Percentiles rank a stretch among this genome's conserved stretches.
phyloP scores from a whole-genome alignment of 2,329 filamentous ascomycete species.

The Fusarium robinianum region DNA sequence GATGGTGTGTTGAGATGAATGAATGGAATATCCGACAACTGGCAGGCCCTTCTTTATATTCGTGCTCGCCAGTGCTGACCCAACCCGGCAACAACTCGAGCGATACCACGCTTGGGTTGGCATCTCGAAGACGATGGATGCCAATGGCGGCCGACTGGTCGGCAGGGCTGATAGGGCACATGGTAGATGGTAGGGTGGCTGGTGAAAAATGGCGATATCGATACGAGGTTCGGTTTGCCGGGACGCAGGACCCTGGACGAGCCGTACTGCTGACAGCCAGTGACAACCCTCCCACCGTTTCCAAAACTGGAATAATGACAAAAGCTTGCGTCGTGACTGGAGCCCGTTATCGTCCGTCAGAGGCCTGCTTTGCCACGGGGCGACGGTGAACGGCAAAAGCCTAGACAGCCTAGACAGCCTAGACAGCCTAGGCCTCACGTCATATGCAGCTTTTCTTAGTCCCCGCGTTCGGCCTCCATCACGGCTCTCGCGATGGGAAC shows the following conservation, averaged over 20 bases:
- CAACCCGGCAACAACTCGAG: constrained; percentile 22
- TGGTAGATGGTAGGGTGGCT: constrained; percentile 28
- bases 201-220: constrained; percentile 34
- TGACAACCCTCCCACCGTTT: constrained; percentile 25
- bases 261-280: constrained; percentile 35
- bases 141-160: constrained; percentile 30
- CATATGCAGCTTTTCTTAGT: constrained; percentile 20
- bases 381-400: constrained; percentile 15
- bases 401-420: no score
- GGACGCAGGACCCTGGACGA: constrained; percentile 27
- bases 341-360: constrained; percentile 23
- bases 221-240: constrained; percentile 35
- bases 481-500: background rate
- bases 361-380: constrained; percentile 16
- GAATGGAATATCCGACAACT: constrained; percentile 16
- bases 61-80: constrained; percentile 20
- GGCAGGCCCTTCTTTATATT: constrained; percentile 34
- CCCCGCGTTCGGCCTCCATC: constrained; percentile 24
- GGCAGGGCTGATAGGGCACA: constrained; percentile 34
- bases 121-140: constrained; percentile 23
- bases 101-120: no score
- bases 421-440: no score
- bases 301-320: constrained; percentile 26
- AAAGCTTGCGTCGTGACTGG: constrained; percentile 19
- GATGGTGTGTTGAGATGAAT: constrained; percentile 32